Base-by-base conservation (phyloP, 306 rosid species). In the Leucaena leucocephala region DNA sequence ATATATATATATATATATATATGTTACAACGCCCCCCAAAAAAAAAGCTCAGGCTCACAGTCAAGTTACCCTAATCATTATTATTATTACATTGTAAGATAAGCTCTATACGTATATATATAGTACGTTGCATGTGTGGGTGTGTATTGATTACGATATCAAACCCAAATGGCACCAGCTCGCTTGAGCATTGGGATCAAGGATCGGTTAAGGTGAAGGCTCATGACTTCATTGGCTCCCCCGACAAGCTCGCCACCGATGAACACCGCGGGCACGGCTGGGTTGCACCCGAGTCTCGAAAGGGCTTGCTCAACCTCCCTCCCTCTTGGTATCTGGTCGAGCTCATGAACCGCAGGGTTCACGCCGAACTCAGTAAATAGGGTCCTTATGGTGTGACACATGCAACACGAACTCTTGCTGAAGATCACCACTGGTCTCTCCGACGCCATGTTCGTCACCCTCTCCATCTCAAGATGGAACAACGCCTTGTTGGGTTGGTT, bases 91-190 rank as follows among this genome's bases (percentile, higher is more conserved):
- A 52, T 58, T 72, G 36, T 33, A 77, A 46, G 64, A 52, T 45
- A 63, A 68, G 72, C 61, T 59, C 62, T 49, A n/a, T 27, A 1
- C 1, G 27, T 3, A 22, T 58, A 58, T 8, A 9, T 74, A 78
- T 52, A 66, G 63, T 69, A 15, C 38, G 66, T 55, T 19, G 27
- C 59, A 6, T 2, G 7, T 7, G 0, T 19, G 6, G 7, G 6
- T 8, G 5, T n/a, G 17, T 8, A 2, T 6, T 4, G 5, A 48
- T 48, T 27, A 27, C 27, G 27, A 27, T 0, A 58, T 91, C 84
- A 95, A 78, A 95, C 91, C 98, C 98, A 95, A 40, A 92, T 55
- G n/a, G 97, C 98, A 4, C 98, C 98, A 38, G 80, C 98, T 36
- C 77, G 83, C 66, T 76, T 85, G 52, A 95, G 98, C 98, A 92